Base-by-base conservation (phyloP, 1,284 basidiomycete species). In the Neolentinus lepideus region DNA sequence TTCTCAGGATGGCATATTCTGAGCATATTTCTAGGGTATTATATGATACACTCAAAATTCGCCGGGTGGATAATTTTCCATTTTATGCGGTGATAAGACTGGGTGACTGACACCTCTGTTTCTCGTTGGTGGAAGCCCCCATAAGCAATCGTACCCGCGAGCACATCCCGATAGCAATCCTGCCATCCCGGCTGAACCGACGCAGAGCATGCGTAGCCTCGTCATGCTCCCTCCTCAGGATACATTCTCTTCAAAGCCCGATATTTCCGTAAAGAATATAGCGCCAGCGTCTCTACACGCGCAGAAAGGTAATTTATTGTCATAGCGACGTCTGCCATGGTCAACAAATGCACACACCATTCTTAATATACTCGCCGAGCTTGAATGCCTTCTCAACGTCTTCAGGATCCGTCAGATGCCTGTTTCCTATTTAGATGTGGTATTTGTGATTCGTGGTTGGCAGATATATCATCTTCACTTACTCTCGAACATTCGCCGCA, bases 241-340 rank as follows among this genome's bases (percentile, higher is more conserved):
- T 94, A 94, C 73, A 83, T 81, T 53, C 88, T 76, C 64, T 84
- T 85, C 57, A 95, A 73, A 69, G 92, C 83, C 47, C 92, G 81
- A 65, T 93, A 95, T 69, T 95, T 95, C 63, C 88, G 83, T 52
- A 95, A 73, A 3, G 89, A 87, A 65, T 94, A 92, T 43, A 95
- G 71, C 0, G 92, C 90, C 46, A 94, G 75, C 0, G 92, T 92
- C 75, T 94, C 92, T 94, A 67, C 21, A 27, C 53, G 22, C 19
- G 26, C 22, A 14, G 33, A 19, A 24, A 4, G n/a, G n/a, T n/a
- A 51, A 12, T 25, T 51, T 43, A 33, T 51, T 24, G 22, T 25
- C 48, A 21, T 21, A 27, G 31, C 14, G 31, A 31, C 35, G 22
- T 8, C 10, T 14, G 24, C 22, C n/a, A n/a, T 22, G 22, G 47